Base-by-base conservation (phyloP, 306 rosid genomes). In the Quillaja saponaria region DNA sequence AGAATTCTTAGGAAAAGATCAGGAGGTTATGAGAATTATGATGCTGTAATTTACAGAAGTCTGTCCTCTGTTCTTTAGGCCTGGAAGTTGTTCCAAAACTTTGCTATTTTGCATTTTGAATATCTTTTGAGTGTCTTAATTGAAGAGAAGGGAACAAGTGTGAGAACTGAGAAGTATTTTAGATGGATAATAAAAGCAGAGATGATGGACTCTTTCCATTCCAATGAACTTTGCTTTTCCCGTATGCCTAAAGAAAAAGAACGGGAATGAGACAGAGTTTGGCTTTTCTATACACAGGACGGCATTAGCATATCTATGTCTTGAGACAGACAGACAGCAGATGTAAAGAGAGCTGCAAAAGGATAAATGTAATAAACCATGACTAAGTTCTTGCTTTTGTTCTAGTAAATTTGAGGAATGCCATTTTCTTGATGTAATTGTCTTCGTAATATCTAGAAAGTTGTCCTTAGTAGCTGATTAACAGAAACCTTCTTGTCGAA, bases 401-500 rank as follows among this genome's bases (percentile, higher is more conserved):
- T 40, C 54, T 37, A 37, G 39, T 21, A 55, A 12, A 33, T n/a
- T 14, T 11, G 21, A 55, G 42, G 50, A 56, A 10, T 53, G n/a
- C 44, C 64, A 33, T 71, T 35, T 50, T 19, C 64, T 12, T 12
- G 13, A 8, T 39, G 6, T 7, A 39, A 4, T 18, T 44, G n/a
- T 16, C 15, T 44, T 13, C 13, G 33, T 11, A 50, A 44, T 7
- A 18, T 53, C 53, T 71, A 54, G 6, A 34, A 50, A 6, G 71
- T 42, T n/a, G 17, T 10, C 21, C 56, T 11, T 6, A 50, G 41
- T 33, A 57, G 44, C 45, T 50, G 38, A 52, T 31, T 45, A 37
- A 14, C 60, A 28, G 68, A 51, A 20, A 50, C 54, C 46, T 44
- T 68, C 55, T 58, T 54, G 8, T 76, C 66, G 35, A 45, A 59